Evolutionary conservation across 768 basidiomycete species (phyloP), one percentile per base, ranked within the genome.

Genomic region (Candolleomyces aberdarensis): DNA sequence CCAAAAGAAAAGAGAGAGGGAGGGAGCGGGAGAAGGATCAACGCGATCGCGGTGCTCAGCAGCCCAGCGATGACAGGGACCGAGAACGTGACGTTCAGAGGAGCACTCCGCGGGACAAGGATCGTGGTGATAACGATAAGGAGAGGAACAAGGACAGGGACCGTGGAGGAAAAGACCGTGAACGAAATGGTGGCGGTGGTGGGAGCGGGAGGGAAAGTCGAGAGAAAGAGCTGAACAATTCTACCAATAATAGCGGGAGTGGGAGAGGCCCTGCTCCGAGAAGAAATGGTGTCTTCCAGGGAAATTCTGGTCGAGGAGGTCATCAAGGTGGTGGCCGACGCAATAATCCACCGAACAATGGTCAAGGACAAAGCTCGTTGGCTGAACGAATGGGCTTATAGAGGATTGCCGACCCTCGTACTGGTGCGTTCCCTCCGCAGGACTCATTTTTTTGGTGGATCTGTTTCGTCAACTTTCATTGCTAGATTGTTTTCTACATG

Each of bases 321-420:
- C 66, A 73, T 26, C 70, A 72, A 26, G 74, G 76, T 14, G 70
- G 76, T 43, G 72, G 72, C 53, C 19, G 52, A 60, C 74, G 57
- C 29, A 20, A 19, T 52, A 52, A 54, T 29, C 19, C 49, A 6
- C 49, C 19, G 14, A 31, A n/a, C 20, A 51, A 51, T 22, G 49
- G 49, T 36, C 49, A 51, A 20, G 26, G 17, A 17, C 44, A 46
- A 17, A 20, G 17, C 15, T 90, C 91, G 79, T 85, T 93, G 79
- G 88, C 87, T 72, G 89, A 92, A 74, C 78, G 91, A 69, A 83
- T 93, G 87, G 91, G 91, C 72, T 80, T 91, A 47, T 90, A 75
- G 82, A 66, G 36, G 36, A 11, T 8, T 36, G 36, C 36, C 36
- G 36, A 36, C 11, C 36, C 36, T 36, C 36, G 5, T 36, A 36